These are phyloP conservation scores for Boletellus sp. DNA, from an alignment of 768 basidiomycete genomes.

Conservation along the genomic window DNA sequence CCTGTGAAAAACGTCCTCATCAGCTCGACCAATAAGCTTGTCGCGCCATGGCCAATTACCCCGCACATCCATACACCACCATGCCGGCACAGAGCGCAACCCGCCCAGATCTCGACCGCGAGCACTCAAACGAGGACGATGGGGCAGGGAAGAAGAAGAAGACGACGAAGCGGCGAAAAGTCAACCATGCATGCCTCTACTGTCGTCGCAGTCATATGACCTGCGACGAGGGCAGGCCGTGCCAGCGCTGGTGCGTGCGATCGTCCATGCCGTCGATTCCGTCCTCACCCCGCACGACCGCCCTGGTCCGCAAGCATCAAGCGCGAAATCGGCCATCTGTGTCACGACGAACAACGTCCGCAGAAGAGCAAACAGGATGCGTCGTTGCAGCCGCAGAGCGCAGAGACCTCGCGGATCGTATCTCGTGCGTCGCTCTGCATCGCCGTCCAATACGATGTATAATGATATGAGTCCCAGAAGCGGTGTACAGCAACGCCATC, in stretches of 20 bases:
- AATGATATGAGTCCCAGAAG: conserved; percentile 10
- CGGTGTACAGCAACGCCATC: conserved; percentile 20
- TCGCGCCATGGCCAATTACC: conserved; percentile 26
- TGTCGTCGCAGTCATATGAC: conserved; percentile 93
- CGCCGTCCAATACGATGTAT: not conserved
- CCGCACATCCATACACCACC: conserved; percentile 26
- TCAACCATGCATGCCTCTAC: conserved; percentile 91
- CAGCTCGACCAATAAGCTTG: conserved; percentile 6
- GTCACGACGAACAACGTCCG: conserved; percentile 78
- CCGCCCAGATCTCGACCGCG: conserved; percentile 22
- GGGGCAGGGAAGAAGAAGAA: conserved; percentile 39
- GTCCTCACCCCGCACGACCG: conserved; percentile 4
- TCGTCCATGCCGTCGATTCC: conserved; percentile 1
- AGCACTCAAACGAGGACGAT: conserved; percentile 32
- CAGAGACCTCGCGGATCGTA: conserved; percentile 33
- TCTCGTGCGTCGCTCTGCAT: conserved; percentile 18
- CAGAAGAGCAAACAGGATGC: conserved; percentile 44
- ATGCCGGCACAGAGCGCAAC: conserved; percentile 15
- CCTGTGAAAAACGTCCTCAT: conserved; percentile 12
- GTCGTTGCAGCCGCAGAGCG: conserved; percentile 21
- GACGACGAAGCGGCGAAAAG: conserved; percentile 68
- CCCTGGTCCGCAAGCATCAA: conserved; percentile 65
- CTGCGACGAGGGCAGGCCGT: conserved; percentile 85
- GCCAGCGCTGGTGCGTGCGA: conserved; percentile 82
- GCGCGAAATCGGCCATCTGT: conserved; percentile 92